Evolutionary conservation across 176 grass and related monocot species (phyloP), one percentile per base, ranked within the genome.

Genomic region (Chrysopogon serrulatus): DNA sequence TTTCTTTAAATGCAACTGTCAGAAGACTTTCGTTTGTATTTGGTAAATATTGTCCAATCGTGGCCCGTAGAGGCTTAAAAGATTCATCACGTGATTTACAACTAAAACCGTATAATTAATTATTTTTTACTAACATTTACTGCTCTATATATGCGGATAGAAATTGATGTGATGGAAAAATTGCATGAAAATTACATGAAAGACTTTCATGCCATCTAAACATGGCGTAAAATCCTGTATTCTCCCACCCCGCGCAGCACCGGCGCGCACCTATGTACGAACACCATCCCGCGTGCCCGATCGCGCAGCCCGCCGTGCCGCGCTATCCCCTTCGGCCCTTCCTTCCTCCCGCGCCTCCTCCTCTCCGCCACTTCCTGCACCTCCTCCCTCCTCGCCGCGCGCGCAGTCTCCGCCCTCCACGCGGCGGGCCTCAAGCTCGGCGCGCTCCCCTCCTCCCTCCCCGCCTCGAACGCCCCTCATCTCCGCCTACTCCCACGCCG

Each of bases 401-500:
- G 14, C 5, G 5, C 48, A 49, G 62, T 87, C 47, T 60, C 76
- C 23, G 80, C 81, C 11, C 83, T 92, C 75, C 91, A 97, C 78
- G 85, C 91, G 13, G 83, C 82, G 5, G 85, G 85, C 33, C 59
- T 90, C 71, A 97, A 97, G 75, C 87, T 94, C 70, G 89, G 83
- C 37, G 31, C 73, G 17, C 65, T 87, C 65, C 73, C 78, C 21
- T 28, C 65, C 82, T 78, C 85, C n/a, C 54, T 94, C 62, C 83
- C 79, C 33, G 91, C 87, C 49, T 73, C 87, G 84, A 97, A 94
- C 70, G 91, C 94, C 18, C 18, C 87, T 97, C 44, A 60, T 97
- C 74, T 78, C 86, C 28, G 91, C 94, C 35, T 94, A 94, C 78
- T 79, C 76, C 56, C 75, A 83, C 41, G 10, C 77, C 0, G 85